Conservation (phyloP, 768 basidiomycete genomes). For the Tulasnella sp. region DNA sequence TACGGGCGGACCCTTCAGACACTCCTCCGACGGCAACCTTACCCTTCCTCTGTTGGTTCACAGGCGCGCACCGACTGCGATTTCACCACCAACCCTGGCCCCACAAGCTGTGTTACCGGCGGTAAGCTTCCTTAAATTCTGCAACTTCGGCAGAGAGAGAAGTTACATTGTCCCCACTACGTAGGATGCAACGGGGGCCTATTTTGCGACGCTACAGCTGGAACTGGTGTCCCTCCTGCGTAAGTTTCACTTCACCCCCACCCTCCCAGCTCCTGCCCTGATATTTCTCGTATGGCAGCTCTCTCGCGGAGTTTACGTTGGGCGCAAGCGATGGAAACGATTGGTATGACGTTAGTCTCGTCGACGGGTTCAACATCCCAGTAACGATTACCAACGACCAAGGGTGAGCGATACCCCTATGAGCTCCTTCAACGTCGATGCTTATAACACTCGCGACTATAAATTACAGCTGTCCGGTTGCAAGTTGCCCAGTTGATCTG, state of each 20-base stretch:
- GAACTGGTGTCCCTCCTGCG: conserved; percentile 37
- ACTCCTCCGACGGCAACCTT: not conserved
- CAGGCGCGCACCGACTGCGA: conserved; percentile 25
- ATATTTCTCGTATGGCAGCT: not conserved
- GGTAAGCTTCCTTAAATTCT: conserved; percentile 33
- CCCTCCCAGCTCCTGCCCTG: not conserved
- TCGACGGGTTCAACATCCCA: conserved; percentile 29
- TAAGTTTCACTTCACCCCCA: not conserved
- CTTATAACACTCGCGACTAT: not conserved
- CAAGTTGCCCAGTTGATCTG: conserved; percentile 16
- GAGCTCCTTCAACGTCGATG: not conserved
- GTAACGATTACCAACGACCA: conserved; percentile 26
- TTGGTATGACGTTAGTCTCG: conserved; percentile 30
- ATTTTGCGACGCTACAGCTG: conserved; percentile 38
- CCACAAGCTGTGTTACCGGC: conserved; percentile 40
- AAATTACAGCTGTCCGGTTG: conserved; percentile 7
- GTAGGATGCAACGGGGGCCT: conserved; percentile 36
- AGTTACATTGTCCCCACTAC: not conserved
- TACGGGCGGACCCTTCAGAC: no score
- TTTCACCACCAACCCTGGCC: conserved; percentile 30
- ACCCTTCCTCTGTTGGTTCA: not conserved
- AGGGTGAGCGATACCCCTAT: conserved; percentile 12
- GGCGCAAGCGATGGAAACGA: conserved; percentile 21
- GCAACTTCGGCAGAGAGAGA: not conserved
- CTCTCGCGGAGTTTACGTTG: conserved; percentile 30